phyloP scores from a whole-genome alignment of 208 protist genomes.

The Naegleria lovaniensis region DNA sequence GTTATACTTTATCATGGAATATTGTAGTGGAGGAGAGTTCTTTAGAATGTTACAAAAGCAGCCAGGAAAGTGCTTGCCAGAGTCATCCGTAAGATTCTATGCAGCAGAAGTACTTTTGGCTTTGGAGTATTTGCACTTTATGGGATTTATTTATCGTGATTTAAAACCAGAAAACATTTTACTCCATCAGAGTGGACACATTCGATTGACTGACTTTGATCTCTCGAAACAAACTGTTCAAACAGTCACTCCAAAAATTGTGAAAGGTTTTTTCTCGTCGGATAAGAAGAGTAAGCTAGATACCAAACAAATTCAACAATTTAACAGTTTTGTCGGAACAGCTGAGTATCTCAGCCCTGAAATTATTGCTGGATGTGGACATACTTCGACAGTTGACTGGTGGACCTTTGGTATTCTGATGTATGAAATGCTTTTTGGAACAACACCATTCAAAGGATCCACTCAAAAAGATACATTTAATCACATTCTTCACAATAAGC shows the following conservation, averaged over 20 bases:
- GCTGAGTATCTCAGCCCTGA: constrained; percentile 58
- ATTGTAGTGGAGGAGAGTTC: constrained; percentile 82
- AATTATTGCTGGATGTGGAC: constrained; percentile 44
- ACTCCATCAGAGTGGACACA: constrained; percentile 33
- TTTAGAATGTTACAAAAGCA: constrained; percentile 78
- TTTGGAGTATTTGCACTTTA: constrained; percentile 52
- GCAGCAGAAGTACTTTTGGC: constrained; percentile 47
- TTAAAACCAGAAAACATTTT: constrained; percentile 43
- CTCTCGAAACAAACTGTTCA: constrained; percentile 27
- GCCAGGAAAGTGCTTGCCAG: constrained; percentile 44
- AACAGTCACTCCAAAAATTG: constrained; percentile 16
- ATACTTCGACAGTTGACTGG: constrained; percentile 52
- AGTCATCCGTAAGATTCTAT: constrained; percentile 42
- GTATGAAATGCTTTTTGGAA: constrained; percentile 56
- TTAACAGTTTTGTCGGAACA: constrained; percentile 50
- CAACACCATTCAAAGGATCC: constrained; percentile 44
- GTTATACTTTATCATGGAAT: constrained; percentile 81
- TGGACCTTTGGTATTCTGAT: constrained; percentile 56
- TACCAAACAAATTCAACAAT: constrained; percentile 12
- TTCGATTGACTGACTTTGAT: constrained; percentile 42
- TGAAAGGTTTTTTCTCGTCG: constrained; percentile 23
- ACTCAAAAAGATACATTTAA: constrained; percentile 38
- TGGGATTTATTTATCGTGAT: constrained; percentile 56
- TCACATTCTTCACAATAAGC: constrained; percentile 34
- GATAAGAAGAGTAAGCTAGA: background rate